Percentiles rank a stretch among this genome's conserved stretches.
Conservation (phyloP, 371 early-diverging fungal species). For the Synchytrium microbalum region DNA sequence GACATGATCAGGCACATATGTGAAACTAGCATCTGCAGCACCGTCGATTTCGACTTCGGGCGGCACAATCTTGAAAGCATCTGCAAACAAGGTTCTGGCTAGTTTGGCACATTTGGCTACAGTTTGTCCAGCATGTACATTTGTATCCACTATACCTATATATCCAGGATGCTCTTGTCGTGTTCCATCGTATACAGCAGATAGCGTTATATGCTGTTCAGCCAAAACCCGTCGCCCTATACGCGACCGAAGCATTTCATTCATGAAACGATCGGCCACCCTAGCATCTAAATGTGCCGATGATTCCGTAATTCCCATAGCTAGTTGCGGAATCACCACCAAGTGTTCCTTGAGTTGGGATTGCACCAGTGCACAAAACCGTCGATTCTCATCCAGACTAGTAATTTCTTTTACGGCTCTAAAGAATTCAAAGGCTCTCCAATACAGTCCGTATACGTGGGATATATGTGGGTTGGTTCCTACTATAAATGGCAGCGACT, state of each 20-base stretch:
- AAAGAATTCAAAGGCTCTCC: conserved; percentile 67
- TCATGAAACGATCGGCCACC: conserved; percentile 65
- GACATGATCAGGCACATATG: conserved; percentile 86
- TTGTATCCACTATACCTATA: conserved; percentile 40
- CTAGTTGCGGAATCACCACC: conserved; percentile 75
- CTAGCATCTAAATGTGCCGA: conserved; percentile 78
- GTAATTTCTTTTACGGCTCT: conserved; percentile 41
- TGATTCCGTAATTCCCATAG: conserved; percentile 70
- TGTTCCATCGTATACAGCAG: conserved; percentile 37
- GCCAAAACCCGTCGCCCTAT: conserved; percentile 83
- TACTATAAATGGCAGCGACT: conserved; percentile 82
- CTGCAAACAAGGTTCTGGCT: conserved; percentile 34
- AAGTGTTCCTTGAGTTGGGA: conserved; percentile 65
- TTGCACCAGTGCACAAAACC: conserved; percentile 55
- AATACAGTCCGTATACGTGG: conserved; percentile 69
- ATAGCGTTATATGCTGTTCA: conserved; percentile 85
- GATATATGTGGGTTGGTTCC: conserved; percentile 83
- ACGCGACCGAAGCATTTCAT: conserved; percentile 85
- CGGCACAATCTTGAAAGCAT: conserved; percentile 34
- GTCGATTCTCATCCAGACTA: conserved; percentile 39
- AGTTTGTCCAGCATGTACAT: conserved; percentile 49
- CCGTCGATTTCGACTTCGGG: conserved; percentile 77
- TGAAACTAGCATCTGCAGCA: conserved; percentile 58
- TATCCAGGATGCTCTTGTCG: conserved; percentile 18
- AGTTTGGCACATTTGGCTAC: conserved; percentile 51